These are phyloP conservation scores for Knoxdaviesia capensis DNA, from an alignment of 2,329 filamentous ascomycete species.

Conservation along the genomic window DNA sequence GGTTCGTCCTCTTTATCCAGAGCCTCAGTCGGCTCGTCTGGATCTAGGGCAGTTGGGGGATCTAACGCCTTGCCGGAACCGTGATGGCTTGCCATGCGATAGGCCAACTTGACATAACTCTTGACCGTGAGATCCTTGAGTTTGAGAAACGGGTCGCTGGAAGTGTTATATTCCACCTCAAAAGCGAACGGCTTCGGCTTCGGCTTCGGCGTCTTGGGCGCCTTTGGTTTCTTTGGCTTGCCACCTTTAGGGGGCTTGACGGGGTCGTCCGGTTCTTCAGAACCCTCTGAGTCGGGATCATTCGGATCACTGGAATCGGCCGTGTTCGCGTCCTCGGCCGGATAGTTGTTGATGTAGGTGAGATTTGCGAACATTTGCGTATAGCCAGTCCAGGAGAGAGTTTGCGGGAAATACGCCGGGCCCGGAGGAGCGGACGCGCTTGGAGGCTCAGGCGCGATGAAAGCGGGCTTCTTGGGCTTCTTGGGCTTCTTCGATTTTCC, in stretches of 20 bases:
- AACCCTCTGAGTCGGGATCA: no score
- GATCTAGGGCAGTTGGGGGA: no score
- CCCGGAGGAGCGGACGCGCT: conserved; percentile 56
- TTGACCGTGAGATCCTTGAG: conserved; percentile 69
- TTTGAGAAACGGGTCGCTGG: conserved; percentile 52
- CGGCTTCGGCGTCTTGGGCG: conserved; percentile 41
- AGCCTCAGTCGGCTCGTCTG: background rate
- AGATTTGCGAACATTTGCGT: conserved; percentile 89
- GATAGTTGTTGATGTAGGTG: conserved; percentile 59
- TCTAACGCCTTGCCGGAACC: conserved; percentile 3
- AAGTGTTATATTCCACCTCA: conserved; percentile 74
- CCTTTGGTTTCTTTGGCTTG: conserved; percentile 23
- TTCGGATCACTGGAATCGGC: no score
- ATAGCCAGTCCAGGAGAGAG: conserved; percentile 59
- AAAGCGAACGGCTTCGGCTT: conserved; percentile 47
- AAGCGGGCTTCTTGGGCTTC: conserved; percentile 35
- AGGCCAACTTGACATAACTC: conserved; percentile 62
- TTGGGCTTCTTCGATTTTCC: conserved; percentile 22
- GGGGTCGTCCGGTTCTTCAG: conserved; percentile 8
- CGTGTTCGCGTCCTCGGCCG: conserved; percentile 10
- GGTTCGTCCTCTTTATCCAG: conserved; percentile 7
- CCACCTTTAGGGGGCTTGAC: conserved; percentile 7
- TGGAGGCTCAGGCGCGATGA: conserved; percentile 51
- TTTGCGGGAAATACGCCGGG: conserved; percentile 75
- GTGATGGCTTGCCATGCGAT: conserved; percentile 44